phyloP scores from a whole-genome alignment of 257 asterid species.

The Solanum dulcamara region DNA sequence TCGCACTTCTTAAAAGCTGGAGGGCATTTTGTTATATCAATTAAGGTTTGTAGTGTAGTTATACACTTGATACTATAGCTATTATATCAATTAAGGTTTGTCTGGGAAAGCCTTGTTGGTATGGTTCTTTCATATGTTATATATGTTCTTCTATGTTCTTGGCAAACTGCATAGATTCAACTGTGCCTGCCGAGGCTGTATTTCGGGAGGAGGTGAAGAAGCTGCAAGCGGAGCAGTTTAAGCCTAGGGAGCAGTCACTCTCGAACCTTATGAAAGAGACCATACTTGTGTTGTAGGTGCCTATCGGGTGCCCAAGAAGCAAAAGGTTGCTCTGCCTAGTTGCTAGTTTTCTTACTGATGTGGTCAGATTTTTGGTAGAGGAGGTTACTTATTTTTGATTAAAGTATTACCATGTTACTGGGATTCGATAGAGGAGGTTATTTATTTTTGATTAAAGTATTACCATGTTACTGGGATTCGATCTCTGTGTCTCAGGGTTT shows the following conservation, averaged over 20 bases:
- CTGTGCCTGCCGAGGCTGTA: constrained; percentile 77
- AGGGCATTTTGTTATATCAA: constrained; percentile 82
- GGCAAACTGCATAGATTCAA: constrained; percentile 91
- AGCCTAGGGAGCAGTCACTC: too few species aligned
- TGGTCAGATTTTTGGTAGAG: background rate
- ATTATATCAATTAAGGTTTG: constrained; percentile 75
- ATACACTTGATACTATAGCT: background rate
- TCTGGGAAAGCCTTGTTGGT: background rate
- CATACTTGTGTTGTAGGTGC: constrained; percentile 87
- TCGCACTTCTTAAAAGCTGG: constrained; percentile 64
- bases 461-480: background rate
- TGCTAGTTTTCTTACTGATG: background rate
- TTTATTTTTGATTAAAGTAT: too few species aligned
- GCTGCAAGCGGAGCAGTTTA: too few species aligned
- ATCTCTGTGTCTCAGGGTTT: background rate
- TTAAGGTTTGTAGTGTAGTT: constrained; percentile 38
- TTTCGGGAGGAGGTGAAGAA: too few species aligned
- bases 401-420: too few species aligned
- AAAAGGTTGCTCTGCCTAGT: constrained; percentile 33
- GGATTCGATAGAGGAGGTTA: too few species aligned
- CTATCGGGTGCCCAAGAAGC: constrained; percentile 60
- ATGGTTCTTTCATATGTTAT: background rate
- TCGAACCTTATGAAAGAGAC: constrained; percentile 81
- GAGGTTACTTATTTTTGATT: background rate
- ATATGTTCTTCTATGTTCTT: background rate